Percentiles rank a stretch among this genome's conserved stretches.
Conservation (phyloP, 2,329 filamentous ascomycete species). For the Sporothrix globosa region DNA sequence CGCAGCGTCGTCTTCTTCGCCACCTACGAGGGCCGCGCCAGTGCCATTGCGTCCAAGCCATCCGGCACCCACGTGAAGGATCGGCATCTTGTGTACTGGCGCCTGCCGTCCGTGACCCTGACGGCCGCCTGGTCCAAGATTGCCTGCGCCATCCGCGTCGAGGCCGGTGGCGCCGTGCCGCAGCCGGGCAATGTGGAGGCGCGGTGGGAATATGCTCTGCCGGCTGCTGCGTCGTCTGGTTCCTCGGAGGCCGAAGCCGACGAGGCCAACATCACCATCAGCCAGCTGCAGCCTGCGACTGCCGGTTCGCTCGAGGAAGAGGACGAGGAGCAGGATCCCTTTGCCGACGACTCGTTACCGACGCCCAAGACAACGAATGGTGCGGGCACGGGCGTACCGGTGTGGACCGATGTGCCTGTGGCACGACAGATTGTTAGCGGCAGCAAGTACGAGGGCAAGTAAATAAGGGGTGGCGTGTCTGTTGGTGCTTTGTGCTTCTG, state of each 20-base stretch:
- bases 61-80: conserved; percentile 78
- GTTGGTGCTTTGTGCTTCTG: background rate
- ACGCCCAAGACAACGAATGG: conserved; percentile 37
- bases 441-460: conserved; percentile 67
- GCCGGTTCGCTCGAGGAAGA: conserved; percentile 53
- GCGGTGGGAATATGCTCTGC: conserved; percentile 48
- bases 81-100: conserved; percentile 78
- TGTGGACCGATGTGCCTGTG: conserved; percentile 70
- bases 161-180: conserved; percentile 40
- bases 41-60: conserved; percentile 75
- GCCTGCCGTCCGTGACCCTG: conserved; percentile 66
- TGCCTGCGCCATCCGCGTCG: conserved; percentile 71
- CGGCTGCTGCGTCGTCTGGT: conserved; percentile 65
- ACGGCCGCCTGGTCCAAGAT: conserved; percentile 69
- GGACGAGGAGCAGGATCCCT: conserved; percentile 65
- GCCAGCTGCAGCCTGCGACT: conserved; percentile 53
- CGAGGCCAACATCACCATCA: conserved; percentile 64
- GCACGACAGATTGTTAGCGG: conserved; percentile 72
- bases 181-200: conserved; percentile 76
- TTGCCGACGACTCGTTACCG: conserved; percentile 62
- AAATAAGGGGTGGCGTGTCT: conserved; percentile 35
- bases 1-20: conserved; percentile 77
- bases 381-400: conserved; percentile 37
- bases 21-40: conserved; percentile 70
- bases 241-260: conserved; percentile 41